Base-by-base conservation (phyloP, 176 grass and related monocot species). In the Raddia guianensis region DNA sequence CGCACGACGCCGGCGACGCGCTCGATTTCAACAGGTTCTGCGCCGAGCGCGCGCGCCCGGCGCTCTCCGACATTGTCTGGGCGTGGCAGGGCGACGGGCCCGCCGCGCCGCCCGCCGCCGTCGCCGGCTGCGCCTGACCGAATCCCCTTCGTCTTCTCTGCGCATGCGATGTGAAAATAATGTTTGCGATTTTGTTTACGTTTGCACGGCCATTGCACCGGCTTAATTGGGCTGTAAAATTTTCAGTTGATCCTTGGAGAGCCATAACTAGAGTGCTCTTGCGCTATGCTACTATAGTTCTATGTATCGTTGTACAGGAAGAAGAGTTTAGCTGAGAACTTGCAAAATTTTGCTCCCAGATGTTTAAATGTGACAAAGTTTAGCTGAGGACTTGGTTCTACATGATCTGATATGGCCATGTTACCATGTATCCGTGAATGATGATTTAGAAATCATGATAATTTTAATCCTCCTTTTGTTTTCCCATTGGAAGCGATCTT, bases 21-120 rank as follows among this genome's bases (percentile, higher is more conserved):
- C 56, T 93, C 0, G 96, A 99, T 14, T 99, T 91, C 78, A 79
- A 87, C 47, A 91, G 83, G 72, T 95, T 99, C 89, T 99, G 92
- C 83, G 87, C 83, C 0, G 88, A 84, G 68, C 89, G 91, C 33
- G 81, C 95, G 42, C 89, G 96, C 13, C 82, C 88, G 4, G 88
- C 56, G 18, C 79, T 99, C 46, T 69, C 76, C 6, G 90, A 99
- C 61, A 88, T 99, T 43, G 90, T 95, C n/a, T 99, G 96, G 92
- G 89, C 96, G 15, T 99, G 96, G 96, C 92, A 95, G 68, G 96
- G 96, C 62, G 87, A 91, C 68, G 51, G 61, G 13, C 77, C 72
- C 10, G 50, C 43, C 33, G 13, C 32, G 49, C 16, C 35, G 7
- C 27, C 27, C 27, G 77, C 11, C 55, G 49, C 72, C 63, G 73